Base-by-base conservation (phyloP, 2,329 filamentous ascomycete genomes). In the Orbilia oligospora region DNA sequence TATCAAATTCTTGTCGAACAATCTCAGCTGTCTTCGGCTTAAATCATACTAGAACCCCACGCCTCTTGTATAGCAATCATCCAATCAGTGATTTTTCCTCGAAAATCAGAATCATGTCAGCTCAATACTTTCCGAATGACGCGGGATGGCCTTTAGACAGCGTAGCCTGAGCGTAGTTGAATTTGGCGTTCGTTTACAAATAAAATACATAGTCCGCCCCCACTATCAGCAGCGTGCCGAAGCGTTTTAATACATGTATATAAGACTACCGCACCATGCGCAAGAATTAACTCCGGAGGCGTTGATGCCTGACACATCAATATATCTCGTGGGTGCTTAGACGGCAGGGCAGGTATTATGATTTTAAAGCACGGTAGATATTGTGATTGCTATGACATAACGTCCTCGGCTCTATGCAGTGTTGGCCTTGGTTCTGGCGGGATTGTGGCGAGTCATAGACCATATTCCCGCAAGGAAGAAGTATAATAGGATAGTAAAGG, bases 391-490 rank as follows among this genome's bases (percentile, higher is more conserved):
- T 20, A n/a, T 38, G 10, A 58, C 8, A 27, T 16, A 44, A 8
- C 0, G 0, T 27, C 20, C 44, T 27, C 56, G 56, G 56, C 5
- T 22, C 24, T 61, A 61, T 1, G 36, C 33, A 20, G 18, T 61
- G 14, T 27, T 44, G 56, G 36, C 33, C 36, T 61, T 61, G 9
- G 36, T 1, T 27, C 33, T 61, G 56, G 44, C 12, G 33, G 36
- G 36, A 8, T 53, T 46, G 6, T 46, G 41, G 36, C 55, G 55
- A 16, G 44, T 56, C 24, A 69, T 46, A 3, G 51, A 48, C 46
- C 66, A 30, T 16, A 69, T 69, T 16, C 49, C 44, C 22, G 66
- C 53, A n/a, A 69, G 51, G 24, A 69, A 48, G 8, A 69, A 5
- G 16, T 69, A 69, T 9, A 69, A 27, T 1, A 69, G 24, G n/a